Conservation (phyloP, 2,329 filamentous ascomycete species). For the Dothistroma septosporum region DNA sequence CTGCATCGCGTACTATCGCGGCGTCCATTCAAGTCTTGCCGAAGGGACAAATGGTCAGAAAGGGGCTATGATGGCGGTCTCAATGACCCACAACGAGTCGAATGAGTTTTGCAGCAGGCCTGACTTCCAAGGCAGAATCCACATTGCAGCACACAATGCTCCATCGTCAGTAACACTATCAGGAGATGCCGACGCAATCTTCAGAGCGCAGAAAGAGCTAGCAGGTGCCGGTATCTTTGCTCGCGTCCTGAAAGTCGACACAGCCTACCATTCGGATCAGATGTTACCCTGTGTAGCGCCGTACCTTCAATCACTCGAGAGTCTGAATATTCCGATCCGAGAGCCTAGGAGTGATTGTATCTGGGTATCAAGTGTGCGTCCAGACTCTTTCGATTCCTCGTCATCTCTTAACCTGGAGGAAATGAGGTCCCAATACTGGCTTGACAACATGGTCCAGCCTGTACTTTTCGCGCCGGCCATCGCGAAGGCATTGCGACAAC, state of each 20-base stretch:
- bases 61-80: constrained; percentile 38
- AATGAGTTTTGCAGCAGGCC: constrained; percentile 15
- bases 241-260: constrained; percentile 40
- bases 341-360: constrained; percentile 15
- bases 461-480: constrained; percentile 46
- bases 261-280: constrained; percentile 45
- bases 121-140: constrained; percentile 26
- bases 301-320: constrained; percentile 17
- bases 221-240: constrained; percentile 38
- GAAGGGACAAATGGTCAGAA: constrained; percentile 3
- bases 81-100: constrained; percentile 18
- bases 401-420: not conserved
- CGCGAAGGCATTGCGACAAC: not conserved
- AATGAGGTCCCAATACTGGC: constrained; percentile 44
- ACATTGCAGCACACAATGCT: constrained; percentile 37
- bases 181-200: constrained; percentile 40
- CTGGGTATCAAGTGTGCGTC: constrained; percentile 23
- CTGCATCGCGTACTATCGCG: constrained; percentile 26
- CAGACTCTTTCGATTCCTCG: constrained; percentile 23
- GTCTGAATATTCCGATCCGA: constrained; percentile 14
- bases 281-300: constrained; percentile 20
- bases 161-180: constrained; percentile 44
- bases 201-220: constrained; percentile 31
- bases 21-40: constrained; percentile 16
- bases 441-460: constrained; percentile 43